phyloP scores from a whole-genome alignment of 2,329 filamentous ascomycete species.

The Trichothecium roseum region DNA sequence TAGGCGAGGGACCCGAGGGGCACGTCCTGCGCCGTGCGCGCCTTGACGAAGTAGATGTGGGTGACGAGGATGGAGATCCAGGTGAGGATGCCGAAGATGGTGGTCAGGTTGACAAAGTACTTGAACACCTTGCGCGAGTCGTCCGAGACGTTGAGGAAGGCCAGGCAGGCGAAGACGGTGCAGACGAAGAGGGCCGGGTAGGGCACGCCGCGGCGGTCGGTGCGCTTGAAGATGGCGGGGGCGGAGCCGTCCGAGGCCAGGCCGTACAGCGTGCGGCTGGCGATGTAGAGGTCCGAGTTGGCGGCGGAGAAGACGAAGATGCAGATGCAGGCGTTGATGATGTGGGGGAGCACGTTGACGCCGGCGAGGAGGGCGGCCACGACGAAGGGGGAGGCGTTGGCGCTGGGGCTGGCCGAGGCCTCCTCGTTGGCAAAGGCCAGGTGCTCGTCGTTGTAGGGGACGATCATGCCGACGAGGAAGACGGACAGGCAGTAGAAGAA shows the following conservation, averaged over 20 bases:
- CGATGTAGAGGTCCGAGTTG: conserved; percentile 71
- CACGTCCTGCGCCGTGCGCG: conserved; percentile 50
- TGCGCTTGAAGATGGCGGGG: conserved; percentile 60
- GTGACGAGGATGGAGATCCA: conserved; percentile 60
- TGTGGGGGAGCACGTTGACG: conserved; percentile 51
- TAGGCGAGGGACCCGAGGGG: conserved; percentile 47
- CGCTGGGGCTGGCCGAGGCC: conserved; percentile 13
- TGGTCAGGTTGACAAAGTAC: conserved; percentile 59
- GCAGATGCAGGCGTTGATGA: conserved; percentile 65
- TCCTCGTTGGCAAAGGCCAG: conserved; percentile 47
- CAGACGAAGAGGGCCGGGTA: conserved; percentile 53
- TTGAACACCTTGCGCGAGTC: conserved; percentile 46
- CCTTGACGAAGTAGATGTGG: conserved; percentile 56
- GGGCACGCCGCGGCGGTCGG: conserved; percentile 62
- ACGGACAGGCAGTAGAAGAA: conserved; percentile 71
- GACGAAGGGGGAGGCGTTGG: conserved; percentile 58
- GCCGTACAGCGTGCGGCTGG: conserved; percentile 62
- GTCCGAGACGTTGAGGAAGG: conserved; percentile 54
- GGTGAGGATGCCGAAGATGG: conserved; percentile 55
- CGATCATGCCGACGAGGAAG: conserved; percentile 64
- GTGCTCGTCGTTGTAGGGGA: conserved; percentile 56
- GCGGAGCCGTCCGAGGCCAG: conserved; percentile 63
- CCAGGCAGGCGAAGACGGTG: conserved; percentile 52
- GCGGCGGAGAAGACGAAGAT: conserved; percentile 68
- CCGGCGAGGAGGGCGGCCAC: conserved; percentile 57